Evolutionary conservation across 2,329 filamentous ascomycete species (phyloP), one percentile per base, ranked within the genome.

Genomic region (Apiospora hydei): DNA sequence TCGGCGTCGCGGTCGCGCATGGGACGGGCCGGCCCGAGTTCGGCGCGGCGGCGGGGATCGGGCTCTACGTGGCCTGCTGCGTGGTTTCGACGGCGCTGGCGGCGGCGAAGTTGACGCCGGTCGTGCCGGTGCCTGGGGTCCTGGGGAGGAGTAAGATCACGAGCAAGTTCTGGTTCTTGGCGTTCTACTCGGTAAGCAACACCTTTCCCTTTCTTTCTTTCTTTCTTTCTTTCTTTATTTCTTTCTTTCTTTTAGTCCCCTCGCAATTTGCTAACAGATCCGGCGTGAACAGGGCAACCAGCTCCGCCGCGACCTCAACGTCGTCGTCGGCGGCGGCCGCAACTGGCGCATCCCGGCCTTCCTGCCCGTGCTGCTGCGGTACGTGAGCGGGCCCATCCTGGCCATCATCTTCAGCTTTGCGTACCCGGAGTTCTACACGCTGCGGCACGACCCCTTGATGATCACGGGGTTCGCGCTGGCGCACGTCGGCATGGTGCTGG

Each of bases 301-400:
- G 81, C 83, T 90, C 26, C 83, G 85, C 46, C 84, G 83, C 38
- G 88, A 90, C 74, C 83, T 90, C 34, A 90, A 90, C 73, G 76
- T 84, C 4, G 85, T 88, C 43, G 84, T 90, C 30, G 87, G 85
- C 11, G 81, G 80, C 4, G 87, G 86, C 69, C 85, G 85, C 49
- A 90, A 90, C 78, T 90, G 88, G 88, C 84, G 78, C 3, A 88
- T 90, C 34, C 88, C 88, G 0, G 72, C 70, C 1, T 86, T 88
- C 77, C 87, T 87, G 81, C 84, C 85, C 0, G 77, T 85, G 0
- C 79, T 90, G 0, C 78, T 88, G 0, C 86, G 86, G 26, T 88
- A 88, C 73, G 76, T 88, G 47, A 84, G 84, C 18, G 85, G 83
- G 0, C 87, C 86, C 0, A 83, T 87, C 24, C 81, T 88, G 0